phyloP scores from a whole-genome alignment of 1,139 yeast genomes.

The Lodderomyces margitis region DNA sequence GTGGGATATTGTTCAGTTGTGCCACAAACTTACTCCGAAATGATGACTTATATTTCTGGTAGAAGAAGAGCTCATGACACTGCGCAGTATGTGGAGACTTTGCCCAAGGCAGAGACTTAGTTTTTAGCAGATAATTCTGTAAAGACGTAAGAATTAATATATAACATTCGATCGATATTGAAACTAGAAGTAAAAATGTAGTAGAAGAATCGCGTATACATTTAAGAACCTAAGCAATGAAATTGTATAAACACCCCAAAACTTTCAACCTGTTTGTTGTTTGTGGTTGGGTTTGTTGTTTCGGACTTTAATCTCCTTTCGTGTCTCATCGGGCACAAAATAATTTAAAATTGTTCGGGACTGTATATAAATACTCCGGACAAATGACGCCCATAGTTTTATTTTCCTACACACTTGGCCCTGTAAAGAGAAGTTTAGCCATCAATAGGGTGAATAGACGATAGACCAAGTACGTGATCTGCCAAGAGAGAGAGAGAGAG shows the following conservation, averaged over 20 bases:
- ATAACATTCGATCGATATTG: too few species aligned
- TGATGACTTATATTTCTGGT: slow-evolving; percentile 89
- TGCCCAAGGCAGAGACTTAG: slow-evolving; percentile 20
- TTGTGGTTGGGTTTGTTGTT: too few species aligned
- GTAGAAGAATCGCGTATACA: neutral
- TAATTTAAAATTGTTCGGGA: neutral
- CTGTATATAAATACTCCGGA: slow-evolving; percentile 1
- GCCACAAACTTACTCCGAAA: slow-evolving; percentile 85
- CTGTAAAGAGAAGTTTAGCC: too few species aligned
- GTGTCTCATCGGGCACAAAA: neutral
- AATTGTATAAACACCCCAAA: too few species aligned
- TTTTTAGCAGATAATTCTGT: too few species aligned
- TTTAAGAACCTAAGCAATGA: too few species aligned
- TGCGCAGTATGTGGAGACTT: slow-evolving; percentile 59
- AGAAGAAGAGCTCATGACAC: slow-evolving; percentile 87
- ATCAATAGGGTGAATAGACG: too few species aligned
- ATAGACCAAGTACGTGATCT: too few species aligned
- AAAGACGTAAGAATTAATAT: too few species aligned
- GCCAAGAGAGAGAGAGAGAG: too few species aligned
- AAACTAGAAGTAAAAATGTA: neutral
- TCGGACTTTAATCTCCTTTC: slow-evolving; percentile 4
- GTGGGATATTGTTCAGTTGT: slow-evolving; percentile 63
- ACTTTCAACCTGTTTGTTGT: too few species aligned
- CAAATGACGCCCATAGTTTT: slow-evolving; percentile 1
- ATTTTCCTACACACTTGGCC: too few species aligned